Percentiles rank a stretch among this genome's conserved stretches.
Conservation (phyloP, 441 rosid genomes). For the Arabidopsis lyrata region DNA sequence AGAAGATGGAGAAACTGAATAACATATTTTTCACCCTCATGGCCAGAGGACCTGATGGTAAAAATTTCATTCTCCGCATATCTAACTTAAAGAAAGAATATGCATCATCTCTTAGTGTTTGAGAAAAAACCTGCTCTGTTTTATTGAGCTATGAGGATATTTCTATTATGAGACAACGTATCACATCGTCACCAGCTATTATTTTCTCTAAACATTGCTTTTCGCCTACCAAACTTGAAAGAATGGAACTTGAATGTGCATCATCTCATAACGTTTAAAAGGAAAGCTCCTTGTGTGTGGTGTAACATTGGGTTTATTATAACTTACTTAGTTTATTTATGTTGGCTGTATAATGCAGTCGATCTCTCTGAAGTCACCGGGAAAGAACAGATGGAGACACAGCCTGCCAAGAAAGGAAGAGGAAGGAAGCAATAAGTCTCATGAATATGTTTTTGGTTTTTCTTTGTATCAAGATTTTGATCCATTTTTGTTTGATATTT, state of each 20-base stretch:
- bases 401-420: slow-evolving; percentile 83
- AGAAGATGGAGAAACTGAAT: slow-evolving; percentile 97
- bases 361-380: slow-evolving; percentile 75
- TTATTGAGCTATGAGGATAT: neutral
- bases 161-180: neutral
- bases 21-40: slow-evolving; percentile 87
- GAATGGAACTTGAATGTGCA: neutral
- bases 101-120: neutral
- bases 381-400: slow-evolving; percentile 79
- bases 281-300: neutral
- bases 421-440: slow-evolving; percentile 80
- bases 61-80: neutral
- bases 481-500: slow-evolving; percentile 31
- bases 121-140: neutral
- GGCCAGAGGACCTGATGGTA: slow-evolving; percentile 97
- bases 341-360: slow-evolving; percentile 53
- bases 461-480: slow-evolving; percentile 33
- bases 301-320: neutral
- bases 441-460: slow-evolving; percentile 23
- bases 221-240: neutral
- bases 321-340: neutral
- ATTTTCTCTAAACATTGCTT: too few species aligned
- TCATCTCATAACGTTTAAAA: neutral
- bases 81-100: neutral
- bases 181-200: neutral